phyloP scores from a whole-genome alignment of 495 filamentous ascomycete genomes.

The Aspergillus taichungensis region DNA sequence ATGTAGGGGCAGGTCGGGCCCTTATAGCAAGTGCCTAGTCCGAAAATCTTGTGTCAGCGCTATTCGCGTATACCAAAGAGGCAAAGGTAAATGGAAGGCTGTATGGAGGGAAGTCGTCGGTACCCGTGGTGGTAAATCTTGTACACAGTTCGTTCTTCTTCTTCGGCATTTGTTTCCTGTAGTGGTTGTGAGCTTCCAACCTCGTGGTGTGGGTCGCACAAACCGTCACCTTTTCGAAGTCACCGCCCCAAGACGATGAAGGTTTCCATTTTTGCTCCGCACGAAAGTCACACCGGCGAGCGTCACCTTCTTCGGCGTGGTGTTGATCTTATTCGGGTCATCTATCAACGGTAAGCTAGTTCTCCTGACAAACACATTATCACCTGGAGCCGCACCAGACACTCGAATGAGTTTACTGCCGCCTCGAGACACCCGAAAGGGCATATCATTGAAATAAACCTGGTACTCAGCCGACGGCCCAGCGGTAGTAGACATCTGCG shows the following conservation, averaged over 20 bases:
- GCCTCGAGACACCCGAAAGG: conserved; percentile 64
- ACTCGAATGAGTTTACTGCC: conserved; percentile 79
- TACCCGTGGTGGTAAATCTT: conserved; percentile 90
- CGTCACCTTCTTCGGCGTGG: conserved; percentile 69
- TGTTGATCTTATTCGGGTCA: conserved; percentile 51
- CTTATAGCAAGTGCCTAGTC: conserved; percentile 69
- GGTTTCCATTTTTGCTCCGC: conserved; percentile 84
- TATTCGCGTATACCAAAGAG: neutral
- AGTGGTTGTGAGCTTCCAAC: conserved; percentile 16
- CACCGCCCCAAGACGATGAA: conserved; percentile 55
- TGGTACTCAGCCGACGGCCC: conserved; percentile 45
- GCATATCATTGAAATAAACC: conserved; percentile 64
- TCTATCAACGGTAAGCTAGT: conserved; percentile 45
- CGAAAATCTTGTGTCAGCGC: conserved; percentile 21
- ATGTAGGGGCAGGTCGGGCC: conserved; percentile 71
- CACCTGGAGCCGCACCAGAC: conserved; percentile 47
- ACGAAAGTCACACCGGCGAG: conserved; percentile 81
- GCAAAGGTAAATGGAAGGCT: conserved; percentile 3
- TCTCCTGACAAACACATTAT: conserved; percentile 5
- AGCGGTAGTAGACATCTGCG: conserved; percentile 25
- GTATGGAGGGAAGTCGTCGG: conserved; percentile 12
- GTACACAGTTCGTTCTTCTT: conserved; percentile 78
- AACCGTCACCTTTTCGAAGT: conserved; percentile 33
- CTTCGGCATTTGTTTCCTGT: conserved; percentile 42
- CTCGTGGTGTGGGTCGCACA: neutral